These are phyloP conservation scores for Rehmannia glutinosa DNA, from an alignment of 257 asterid species.

Conservation along the genomic window DNA sequence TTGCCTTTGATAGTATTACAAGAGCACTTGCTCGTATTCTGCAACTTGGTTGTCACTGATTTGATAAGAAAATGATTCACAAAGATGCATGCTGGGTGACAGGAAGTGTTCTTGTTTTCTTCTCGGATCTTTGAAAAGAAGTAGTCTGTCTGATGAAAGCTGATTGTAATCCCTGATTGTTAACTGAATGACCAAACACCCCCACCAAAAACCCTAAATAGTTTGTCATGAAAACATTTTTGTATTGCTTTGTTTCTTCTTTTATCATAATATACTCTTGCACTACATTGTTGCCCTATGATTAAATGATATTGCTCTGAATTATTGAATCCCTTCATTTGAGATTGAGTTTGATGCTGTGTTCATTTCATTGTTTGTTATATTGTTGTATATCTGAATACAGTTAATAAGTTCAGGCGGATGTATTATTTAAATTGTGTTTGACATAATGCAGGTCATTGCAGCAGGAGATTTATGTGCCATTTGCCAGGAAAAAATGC, in stretches of 20 bases:
- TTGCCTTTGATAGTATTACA: not conserved
- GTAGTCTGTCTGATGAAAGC: not conserved
- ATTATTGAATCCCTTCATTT: not conserved
- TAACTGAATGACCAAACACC: not conserved
- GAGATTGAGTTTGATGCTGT: not conserved
- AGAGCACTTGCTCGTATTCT: not conserved
- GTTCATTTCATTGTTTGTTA: not conserved
- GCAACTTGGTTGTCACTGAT: not conserved
- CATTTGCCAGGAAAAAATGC: conserved; percentile 92
- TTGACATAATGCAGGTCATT: conserved; percentile 43
- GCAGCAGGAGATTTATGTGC: conserved; percentile 89
- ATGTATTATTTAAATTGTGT: not conserved
- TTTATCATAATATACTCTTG: not conserved
- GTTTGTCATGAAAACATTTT: not conserved
- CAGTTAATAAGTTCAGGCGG: not conserved
- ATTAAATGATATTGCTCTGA: too few relatives aligned
- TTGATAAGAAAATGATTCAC: not conserved
- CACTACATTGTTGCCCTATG: not conserved
- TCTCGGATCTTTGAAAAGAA: not conserved
- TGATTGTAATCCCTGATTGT: not conserved
- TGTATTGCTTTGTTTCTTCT: not conserved
- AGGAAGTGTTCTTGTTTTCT: not conserved
- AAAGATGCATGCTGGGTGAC: not conserved
- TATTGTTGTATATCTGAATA: not conserved
- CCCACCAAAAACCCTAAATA: not conserved